Percentiles rank a stretch among this genome's conserved stretches.
These are phyloP conservation scores for Penicillium fimorum DNA, from an alignment of 495 filamentous ascomycete genomes.

Conservation along the genomic window DNA sequence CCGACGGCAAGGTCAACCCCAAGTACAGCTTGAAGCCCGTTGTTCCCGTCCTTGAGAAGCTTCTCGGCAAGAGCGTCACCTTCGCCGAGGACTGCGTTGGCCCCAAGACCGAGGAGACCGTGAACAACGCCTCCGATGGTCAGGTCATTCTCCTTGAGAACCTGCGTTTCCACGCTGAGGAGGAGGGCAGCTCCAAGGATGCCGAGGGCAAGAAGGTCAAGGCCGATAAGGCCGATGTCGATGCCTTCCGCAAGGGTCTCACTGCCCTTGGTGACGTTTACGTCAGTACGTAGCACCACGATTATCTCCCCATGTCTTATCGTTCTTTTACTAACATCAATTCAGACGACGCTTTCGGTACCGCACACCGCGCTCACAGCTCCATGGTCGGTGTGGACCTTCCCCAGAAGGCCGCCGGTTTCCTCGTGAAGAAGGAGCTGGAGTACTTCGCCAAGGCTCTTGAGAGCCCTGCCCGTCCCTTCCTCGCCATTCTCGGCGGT, in stretches of 20 bases:
- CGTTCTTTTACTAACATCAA: constrained; percentile 17
- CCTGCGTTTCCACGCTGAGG: constrained; percentile 94
- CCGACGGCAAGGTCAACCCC: constrained; percentile 80
- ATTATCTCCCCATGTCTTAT: not conserved
- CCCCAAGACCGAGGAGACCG: constrained; percentile 79
- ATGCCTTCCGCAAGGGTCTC: constrained; percentile 90
- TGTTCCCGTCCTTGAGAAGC: constrained; percentile 86
- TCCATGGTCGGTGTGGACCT: constrained; percentile 98
- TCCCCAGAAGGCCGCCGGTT: constrained; percentile 92
- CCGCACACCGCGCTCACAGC: constrained; percentile 95
- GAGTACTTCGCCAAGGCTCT: constrained; percentile 99
- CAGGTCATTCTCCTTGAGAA: constrained; percentile 93
- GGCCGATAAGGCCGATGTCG: constrained; percentile 89
- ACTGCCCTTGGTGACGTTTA: constrained; percentile 95
- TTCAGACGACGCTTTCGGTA: constrained; percentile 97
- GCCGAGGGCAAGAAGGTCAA: constrained; percentile 94
- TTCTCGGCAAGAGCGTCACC: constrained; percentile 74
- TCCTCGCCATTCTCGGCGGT: constrained; percentile 97
- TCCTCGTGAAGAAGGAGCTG: constrained; percentile 99
- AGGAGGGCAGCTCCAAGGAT: constrained; percentile 94
- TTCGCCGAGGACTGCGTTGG: constrained; percentile 93
- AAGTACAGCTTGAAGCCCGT: constrained; percentile 97
- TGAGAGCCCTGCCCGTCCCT: constrained; percentile 87
- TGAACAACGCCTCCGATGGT: constrained; percentile 79
- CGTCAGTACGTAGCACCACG: constrained; percentile 67